phyloP scores from a whole-genome alignment of 106 monocot genomes.

The Acanthochlamys bracteata region DNA sequence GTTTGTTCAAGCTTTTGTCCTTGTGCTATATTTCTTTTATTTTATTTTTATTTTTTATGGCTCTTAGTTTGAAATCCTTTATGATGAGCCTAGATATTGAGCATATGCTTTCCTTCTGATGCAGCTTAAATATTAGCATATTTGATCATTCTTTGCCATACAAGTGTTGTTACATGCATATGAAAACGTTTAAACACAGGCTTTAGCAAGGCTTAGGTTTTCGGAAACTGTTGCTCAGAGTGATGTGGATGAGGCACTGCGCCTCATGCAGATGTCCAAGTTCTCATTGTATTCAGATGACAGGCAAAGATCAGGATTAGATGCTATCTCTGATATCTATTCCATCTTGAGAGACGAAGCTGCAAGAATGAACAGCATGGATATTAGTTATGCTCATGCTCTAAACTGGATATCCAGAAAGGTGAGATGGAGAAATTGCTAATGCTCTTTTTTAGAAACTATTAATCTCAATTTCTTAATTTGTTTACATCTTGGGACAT shows the following conservation, averaged over 20 bases:
- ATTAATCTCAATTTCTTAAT: neutral
- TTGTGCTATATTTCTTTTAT: too few species aligned
- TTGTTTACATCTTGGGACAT: neutral
- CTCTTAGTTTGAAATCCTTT: too few species aligned
- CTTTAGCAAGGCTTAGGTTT: conserved; percentile 91
- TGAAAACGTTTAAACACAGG: too few species aligned
- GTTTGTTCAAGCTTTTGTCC: neutral
- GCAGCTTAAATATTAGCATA: too few species aligned
- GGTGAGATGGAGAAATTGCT: too few species aligned
- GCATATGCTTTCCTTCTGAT: too few species aligned
- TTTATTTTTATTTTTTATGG: too few species aligned
- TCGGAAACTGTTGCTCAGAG: conserved; percentile 88
- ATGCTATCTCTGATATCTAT: conserved; percentile 98
- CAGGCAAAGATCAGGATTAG: conserved; percentile 87
- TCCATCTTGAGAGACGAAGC: conserved; percentile 94
- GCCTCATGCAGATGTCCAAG: conserved; percentile 98
- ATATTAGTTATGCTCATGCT: conserved; percentile 88
- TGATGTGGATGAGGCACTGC: conserved; percentile 93
- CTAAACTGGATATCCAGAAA: conserved; percentile 99
- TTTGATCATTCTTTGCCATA: too few species aligned
- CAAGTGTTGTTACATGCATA: too few species aligned
- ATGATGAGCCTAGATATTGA: too few species aligned
- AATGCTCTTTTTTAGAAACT: too few species aligned
- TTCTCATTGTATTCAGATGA: conserved; percentile 93
- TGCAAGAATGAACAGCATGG: conserved; percentile 64